Evolutionary conservation across 1,284 basidiomycete species (phyloP).

Genomic region (Sphagnurus paluster): DNA sequence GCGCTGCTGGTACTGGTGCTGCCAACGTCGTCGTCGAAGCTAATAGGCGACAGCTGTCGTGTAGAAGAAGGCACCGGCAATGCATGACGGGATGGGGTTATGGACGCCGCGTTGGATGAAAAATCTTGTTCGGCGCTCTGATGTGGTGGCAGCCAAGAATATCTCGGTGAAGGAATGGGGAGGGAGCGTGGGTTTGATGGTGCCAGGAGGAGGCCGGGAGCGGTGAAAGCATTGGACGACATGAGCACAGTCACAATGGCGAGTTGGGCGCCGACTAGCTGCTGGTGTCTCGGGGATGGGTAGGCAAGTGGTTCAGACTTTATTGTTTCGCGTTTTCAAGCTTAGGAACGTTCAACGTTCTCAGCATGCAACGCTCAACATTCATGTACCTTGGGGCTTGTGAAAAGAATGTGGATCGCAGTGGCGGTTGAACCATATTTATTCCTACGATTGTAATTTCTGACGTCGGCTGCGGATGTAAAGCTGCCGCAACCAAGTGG

Average conservation of each 20-base stretch:
- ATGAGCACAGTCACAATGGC: conserved; percentile 4
- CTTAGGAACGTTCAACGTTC: conserved; percentile 12
- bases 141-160: conserved; percentile 12
- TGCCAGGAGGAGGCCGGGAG: conserved; percentile 1
- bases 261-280: conserved; percentile 10
- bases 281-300: neutral
- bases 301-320: neutral
- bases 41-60: neutral
- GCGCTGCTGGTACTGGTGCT: neutral
- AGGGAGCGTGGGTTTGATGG: conserved; percentile 5
- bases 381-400: too few relatives aligned
- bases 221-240: conserved; percentile 6
- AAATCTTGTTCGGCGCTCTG: conserved; percentile 12
- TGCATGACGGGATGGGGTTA: conserved; percentile 4
- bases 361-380: neutral
- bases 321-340: conserved; percentile 1
- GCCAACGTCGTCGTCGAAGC: conserved; percentile 2
- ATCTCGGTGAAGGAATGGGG: conserved; percentile 5
- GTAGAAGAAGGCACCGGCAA: conserved; percentile 1
- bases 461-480: too few relatives aligned
- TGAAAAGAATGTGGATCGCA: too few relatives aligned
- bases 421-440: too few relatives aligned
- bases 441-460: too few relatives aligned
- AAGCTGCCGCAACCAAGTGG: too few relatives aligned
- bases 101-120: conserved; percentile 17